Conservation (phyloP, 306 rosid species). For the Dryas drummondii region DNA sequence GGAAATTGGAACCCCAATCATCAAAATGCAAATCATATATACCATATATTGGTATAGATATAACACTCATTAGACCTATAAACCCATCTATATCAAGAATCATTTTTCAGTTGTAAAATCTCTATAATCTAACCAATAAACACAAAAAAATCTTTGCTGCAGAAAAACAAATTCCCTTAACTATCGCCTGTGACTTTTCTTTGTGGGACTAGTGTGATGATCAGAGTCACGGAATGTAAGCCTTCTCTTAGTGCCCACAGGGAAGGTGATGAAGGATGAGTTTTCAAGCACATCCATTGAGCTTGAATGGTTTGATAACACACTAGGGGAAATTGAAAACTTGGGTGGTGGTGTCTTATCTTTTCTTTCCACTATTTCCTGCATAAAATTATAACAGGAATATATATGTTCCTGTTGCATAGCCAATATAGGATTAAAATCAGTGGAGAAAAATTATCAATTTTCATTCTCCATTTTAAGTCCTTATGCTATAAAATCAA, state of each 20-base stretch:
- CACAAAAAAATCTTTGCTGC: slow-evolving; percentile 33
- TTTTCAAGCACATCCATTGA: slow-evolving; percentile 49
- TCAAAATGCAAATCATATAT: slow-evolving; percentile 50
- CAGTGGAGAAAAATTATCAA: slow-evolving; percentile 1
- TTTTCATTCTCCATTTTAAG: neutral
- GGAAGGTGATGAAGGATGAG: neutral
- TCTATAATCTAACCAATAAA: slow-evolving; percentile 56
- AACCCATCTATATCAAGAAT: slow-evolving; percentile 42
- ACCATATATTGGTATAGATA: slow-evolving; percentile 48
- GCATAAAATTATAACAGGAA: slow-evolving; percentile 69
- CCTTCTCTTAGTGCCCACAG: slow-evolving; percentile 64
- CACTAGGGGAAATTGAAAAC: slow-evolving; percentile 30
- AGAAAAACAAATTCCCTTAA: slow-evolving; percentile 32
- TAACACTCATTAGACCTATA: slow-evolving; percentile 46
- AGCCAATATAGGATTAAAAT: slow-evolving; percentile 13
- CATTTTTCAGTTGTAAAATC: slow-evolving; percentile 24
- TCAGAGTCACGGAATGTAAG: slow-evolving; percentile 55
- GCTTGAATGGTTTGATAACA: slow-evolving; percentile 38
- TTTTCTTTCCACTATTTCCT: slow-evolving; percentile 41
- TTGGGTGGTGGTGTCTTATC: slow-evolving; percentile 55
- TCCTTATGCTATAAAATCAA: neutral
- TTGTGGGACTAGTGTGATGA: slow-evolving; percentile 40
- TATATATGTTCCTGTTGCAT: slow-evolving; percentile 61
- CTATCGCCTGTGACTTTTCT: slow-evolving; percentile 49
- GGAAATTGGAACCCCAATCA: slow-evolving; percentile 66